Percentiles rank a stretch among this genome's conserved stretches.
Conservation (phyloP, 306 rosid genomes). For the Cicer cuneatum region DNA sequence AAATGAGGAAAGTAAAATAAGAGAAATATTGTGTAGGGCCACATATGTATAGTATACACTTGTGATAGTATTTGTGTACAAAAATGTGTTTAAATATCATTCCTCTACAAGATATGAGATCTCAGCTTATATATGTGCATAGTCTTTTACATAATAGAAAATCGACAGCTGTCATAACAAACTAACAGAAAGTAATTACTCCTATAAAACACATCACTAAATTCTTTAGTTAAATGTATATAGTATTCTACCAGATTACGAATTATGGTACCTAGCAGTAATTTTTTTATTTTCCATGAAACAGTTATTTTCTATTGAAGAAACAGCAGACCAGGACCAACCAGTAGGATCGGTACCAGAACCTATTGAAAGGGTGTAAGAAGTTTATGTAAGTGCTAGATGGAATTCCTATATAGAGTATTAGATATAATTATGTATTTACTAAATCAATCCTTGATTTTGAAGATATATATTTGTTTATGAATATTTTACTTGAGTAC, state of each 20-base stretch:
- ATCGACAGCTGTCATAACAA: no score
- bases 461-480: conserved; percentile 4
- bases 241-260: background rate
- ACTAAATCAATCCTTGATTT: conserved; percentile 24
- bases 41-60: no score
- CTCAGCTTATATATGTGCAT: no score
- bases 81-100: no score
- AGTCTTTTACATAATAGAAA: no score
- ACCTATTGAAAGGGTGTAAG: conserved; percentile 69
- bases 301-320: conserved; percentile 77
- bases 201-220: no score
- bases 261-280: background rate
- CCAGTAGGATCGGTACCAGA: conserved; percentile 82
- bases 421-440: conserved; percentile 13
- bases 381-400: conserved; percentile 75
- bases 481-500: conserved; percentile 27
- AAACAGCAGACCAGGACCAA: conserved; percentile 73
- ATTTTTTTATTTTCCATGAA: conserved; percentile 37
- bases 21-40: no score
- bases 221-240: no score
- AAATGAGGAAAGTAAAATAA: no score
- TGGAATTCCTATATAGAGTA: conserved; percentile 12
- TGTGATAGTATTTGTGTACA: no score
- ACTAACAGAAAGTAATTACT: no score
- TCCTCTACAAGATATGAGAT: no score